A percentile compares a stretch with the other conserved stretches of the same genome.
Conservation (phyloP, 2,329 filamentous ascomycete species). For the Fusarium newnesense region DNA sequence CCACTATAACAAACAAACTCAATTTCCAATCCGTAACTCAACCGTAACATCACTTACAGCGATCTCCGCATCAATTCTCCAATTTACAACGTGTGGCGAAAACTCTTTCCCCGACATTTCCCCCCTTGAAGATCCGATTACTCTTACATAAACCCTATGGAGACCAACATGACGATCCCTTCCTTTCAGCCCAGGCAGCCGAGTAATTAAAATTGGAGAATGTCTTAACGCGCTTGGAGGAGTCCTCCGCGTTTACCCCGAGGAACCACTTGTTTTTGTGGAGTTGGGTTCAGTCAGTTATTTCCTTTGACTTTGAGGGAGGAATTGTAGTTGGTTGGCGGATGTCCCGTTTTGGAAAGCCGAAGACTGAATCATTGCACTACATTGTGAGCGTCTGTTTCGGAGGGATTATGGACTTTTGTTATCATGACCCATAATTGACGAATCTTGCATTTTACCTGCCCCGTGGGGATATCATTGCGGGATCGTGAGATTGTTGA, state of each 20-base stretch:
- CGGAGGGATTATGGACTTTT: too few species aligned
- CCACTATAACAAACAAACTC: background rate
- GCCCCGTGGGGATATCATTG: slow-evolving; percentile 7
- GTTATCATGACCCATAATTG: background rate
- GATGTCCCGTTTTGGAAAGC: slow-evolving; percentile 5
- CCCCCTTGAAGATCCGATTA: background rate
- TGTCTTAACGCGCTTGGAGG: background rate
- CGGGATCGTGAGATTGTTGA: background rate
- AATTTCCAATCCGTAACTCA: background rate
- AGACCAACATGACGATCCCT: background rate
- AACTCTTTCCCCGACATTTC: background rate
- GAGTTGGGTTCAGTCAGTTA: background rate
- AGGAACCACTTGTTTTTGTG: background rate
- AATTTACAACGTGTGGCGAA: background rate
- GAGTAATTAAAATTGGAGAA: slow-evolving; percentile 10
- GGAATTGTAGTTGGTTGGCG: background rate
- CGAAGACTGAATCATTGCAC: background rate
- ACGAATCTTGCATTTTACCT: background rate
- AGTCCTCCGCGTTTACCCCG: background rate
- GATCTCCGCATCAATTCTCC: background rate
- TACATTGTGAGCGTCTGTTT: background rate
- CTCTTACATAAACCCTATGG: background rate
- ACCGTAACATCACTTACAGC: background rate
- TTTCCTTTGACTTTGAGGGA: background rate
- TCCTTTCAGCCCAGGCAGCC: background rate